phyloP scores from a whole-genome alignment of 805 yeast genomes.

The Myxozyma geophila region DNA sequence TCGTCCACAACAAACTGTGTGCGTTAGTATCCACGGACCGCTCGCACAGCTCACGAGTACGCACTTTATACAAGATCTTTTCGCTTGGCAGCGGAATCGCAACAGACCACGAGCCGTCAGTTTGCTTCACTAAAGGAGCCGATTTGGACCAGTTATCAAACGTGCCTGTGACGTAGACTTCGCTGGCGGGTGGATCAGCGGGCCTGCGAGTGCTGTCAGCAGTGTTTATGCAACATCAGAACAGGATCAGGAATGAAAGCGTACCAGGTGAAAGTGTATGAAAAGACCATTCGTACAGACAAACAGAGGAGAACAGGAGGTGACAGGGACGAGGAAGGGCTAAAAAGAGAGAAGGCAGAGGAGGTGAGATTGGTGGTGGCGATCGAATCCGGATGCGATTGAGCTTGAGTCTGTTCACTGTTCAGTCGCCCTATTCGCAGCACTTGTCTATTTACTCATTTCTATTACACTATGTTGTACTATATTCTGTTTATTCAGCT shows the following conservation, averaged over 20 bases:
- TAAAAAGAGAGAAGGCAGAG: background rate
- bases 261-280: conserved; percentile 31
- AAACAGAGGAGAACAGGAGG: background rate
- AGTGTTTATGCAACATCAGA: background rate
- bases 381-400: background rate
- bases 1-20: conserved; percentile 68
- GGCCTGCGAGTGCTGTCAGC: conserved; percentile 26
- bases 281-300: conserved; percentile 14
- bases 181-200: conserved; percentile 56
- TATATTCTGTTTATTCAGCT: too few relatives aligned
- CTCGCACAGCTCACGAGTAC: background rate
- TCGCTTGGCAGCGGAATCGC: conserved; percentile 58
- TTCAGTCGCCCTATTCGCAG: too few relatives aligned
- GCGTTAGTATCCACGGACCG: background rate
- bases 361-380: background rate
- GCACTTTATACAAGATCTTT: conserved; percentile 51
- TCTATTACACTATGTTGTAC: background rate
- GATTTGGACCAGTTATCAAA: conserved; percentile 71
- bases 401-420: background rate
- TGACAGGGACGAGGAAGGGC: background rate
- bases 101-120: conserved; percentile 64
- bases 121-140: conserved; percentile 61
- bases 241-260: background rate
- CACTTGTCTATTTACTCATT: too few relatives aligned
- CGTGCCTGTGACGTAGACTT: conserved; percentile 70